Base-by-base conservation (phyloP, 768 basidiomycete species). In the Heimioporus sp. region DNA sequence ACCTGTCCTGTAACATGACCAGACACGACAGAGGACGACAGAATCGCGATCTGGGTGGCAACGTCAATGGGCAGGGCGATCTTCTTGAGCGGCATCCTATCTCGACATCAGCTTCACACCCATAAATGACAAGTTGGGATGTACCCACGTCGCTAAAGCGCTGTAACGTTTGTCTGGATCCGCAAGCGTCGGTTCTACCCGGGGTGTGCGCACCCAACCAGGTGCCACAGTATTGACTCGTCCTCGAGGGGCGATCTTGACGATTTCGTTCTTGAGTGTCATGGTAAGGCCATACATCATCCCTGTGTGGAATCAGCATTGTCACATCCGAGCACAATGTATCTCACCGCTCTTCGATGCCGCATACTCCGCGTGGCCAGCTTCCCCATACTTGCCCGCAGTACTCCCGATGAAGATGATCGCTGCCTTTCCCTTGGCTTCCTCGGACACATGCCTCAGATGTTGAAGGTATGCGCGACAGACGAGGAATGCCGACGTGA, bases 261-360 rank as follows among this genome's bases (percentile, higher is more conserved):
- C 87, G 48, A 90, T 88, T 68, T 91, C 87, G 65, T 90, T 90
- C 70, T 90, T 90, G 57, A 90, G 73, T 4, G 81, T 74, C 58
- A 83, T 68, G 5, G 79, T 80, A 31, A 90, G 62, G 1, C 87
- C 89, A 55, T 86, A 84, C 86, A 87, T 87, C 73, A 87, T 76
- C 5, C 80, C 86, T 86, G n/a, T 28, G 5, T 28, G n/a, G 17
- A 1, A 28, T 28, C 6, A 28, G 24, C 24, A 28, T 28, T 13
- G 9, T 7, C 54, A 7, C 10, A 12, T 36, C 11, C 47, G 19
- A 20, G 12, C 8, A 42, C n/a, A 43, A 28, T 7, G 5, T 28
- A 7, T 1, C 32, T 15, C 58, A 86, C 85, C 85, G 58, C 86
- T 87, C 72, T 87, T 87, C 7, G 80, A 73, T n/a, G 76, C 78